phyloP scores from a whole-genome alignment of 2,329 filamentous ascomycete genomes.

The Paracamarosporium sp. region DNA sequence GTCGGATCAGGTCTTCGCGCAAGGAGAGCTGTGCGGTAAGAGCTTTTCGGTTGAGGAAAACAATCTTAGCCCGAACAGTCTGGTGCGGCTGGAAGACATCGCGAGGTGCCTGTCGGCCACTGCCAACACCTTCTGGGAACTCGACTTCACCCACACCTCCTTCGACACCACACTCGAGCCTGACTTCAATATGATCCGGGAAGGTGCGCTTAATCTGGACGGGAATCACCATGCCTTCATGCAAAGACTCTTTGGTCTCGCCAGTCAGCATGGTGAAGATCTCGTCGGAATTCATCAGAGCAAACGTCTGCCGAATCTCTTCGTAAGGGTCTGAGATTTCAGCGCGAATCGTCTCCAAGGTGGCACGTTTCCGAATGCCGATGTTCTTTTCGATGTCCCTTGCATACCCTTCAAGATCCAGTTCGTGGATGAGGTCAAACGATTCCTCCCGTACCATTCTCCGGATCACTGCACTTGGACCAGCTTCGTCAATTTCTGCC shows the following conservation, averaged over 20 bases:
- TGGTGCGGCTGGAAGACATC: constrained; percentile 80
- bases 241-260: constrained; percentile 83
- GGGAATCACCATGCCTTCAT: constrained; percentile 90
- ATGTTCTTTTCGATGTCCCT: constrained; percentile 93
- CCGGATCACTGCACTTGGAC: constrained; percentile 86
- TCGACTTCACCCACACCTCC: constrained; percentile 85
- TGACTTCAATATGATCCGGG: constrained; percentile 90
- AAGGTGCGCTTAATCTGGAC: constrained; percentile 88
- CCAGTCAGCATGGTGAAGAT: constrained; percentile 97
- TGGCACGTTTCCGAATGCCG: constrained; percentile 92
- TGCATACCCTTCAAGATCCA: constrained; percentile 95
- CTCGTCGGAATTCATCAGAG: constrained; percentile 72
- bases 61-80: constrained; percentile 85
- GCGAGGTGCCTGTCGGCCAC: constrained; percentile 52
- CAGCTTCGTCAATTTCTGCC: constrained; percentile 88
- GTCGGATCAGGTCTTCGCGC: constrained; percentile 78
- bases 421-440: constrained; percentile 93
- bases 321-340: constrained; percentile 94
- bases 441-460: constrained; percentile 95
- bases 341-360: constrained; percentile 92
- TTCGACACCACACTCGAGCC: constrained; percentile 92
- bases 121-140: constrained; percentile 72
- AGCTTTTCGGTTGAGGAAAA: constrained; percentile 85
- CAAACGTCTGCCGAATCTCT: constrained; percentile 85
- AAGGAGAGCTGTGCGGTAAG: constrained; percentile 85